These are phyloP conservation scores for Aspergillus fijiensis DNA, from an alignment of 2,329 filamentous ascomycete species.

Conservation along the genomic window DNA sequence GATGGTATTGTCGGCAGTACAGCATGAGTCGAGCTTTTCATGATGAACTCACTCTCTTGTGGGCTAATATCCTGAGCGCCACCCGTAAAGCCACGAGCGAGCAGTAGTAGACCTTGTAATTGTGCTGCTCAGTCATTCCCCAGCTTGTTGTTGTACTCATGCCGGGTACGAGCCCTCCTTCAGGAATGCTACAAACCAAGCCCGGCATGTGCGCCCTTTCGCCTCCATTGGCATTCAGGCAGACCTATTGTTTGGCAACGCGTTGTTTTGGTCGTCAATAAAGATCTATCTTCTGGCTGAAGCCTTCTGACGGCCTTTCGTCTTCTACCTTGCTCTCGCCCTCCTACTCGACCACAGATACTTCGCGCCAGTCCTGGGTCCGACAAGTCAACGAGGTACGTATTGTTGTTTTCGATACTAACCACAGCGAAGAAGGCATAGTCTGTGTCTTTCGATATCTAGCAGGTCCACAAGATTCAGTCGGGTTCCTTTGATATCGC, in stretches of 20 bases:
- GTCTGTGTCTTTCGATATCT: background rate
- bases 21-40: background rate
- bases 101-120: background rate
- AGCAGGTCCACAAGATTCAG: background rate
- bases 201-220: slow-evolving; percentile 2
- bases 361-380: background rate
- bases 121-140: slow-evolving; percentile 1
- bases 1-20: background rate
- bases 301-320: background rate
- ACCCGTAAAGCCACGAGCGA: background rate
- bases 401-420: background rate
- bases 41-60: background rate
- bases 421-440: background rate
- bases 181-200: background rate
- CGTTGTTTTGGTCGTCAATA: background rate
- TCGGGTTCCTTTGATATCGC: background rate
- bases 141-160: background rate
- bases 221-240: slow-evolving; percentile 1
- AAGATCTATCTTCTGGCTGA: background rate
- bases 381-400: background rate
- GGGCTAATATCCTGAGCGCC: background rate
- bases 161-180: background rate
- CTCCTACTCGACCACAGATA: background rate
- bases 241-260: background rate
- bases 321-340: background rate